Base-by-base conservation (phyloP, 2,329 filamentous ascomycete species). In the Chaetothyriales sp. region DNA sequence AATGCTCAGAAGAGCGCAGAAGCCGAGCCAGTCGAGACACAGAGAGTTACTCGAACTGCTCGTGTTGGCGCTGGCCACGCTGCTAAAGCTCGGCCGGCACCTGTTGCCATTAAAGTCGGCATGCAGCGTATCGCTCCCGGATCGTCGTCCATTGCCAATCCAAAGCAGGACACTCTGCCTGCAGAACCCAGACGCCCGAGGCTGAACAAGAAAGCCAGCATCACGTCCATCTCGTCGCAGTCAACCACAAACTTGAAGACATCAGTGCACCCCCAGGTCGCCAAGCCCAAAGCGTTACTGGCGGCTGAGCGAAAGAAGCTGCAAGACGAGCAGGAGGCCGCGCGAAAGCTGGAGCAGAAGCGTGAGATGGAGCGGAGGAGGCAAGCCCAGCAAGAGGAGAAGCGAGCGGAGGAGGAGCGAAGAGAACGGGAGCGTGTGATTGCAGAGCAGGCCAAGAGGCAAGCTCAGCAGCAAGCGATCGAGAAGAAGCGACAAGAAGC, bases 301-400 rank as follows among this genome's bases (percentile, higher is more conserved):
- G 73, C 84, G 46, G 86, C 83, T 2, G 84, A 86, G 42, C 83
- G 81, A 62, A 89, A 88, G 66, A 90, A 84, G 63, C 87, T 94
- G 64, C 54, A 79, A 63, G 88, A 94, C 60, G 86, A 93, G 63
- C 79, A 81, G 46, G 85, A 88, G 57, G 79, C 80, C 12, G 81
- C 88, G 60, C 79, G 82, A 47, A 90, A 86, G 62, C 81, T 82
- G 7, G 85, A 93, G 18, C 81, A 83, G 39, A 95, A 93, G 67
- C 77, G 81, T 15, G 86, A 93, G 60, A 70, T 84, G 32, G 87
- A 94, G 63, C 80, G 84, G 46, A 87, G 88, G 68, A 77, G 84
- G 53, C 78, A 78, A 46, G 79, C 77, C 39, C 68, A 71, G 25
- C 77, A 77, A 50, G 77, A 74, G 56, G 75, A 79, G 57, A 74